Conservation (phyloP, 2,329 filamentous ascomycete species). For the Colletotrichum filicis region DNA sequence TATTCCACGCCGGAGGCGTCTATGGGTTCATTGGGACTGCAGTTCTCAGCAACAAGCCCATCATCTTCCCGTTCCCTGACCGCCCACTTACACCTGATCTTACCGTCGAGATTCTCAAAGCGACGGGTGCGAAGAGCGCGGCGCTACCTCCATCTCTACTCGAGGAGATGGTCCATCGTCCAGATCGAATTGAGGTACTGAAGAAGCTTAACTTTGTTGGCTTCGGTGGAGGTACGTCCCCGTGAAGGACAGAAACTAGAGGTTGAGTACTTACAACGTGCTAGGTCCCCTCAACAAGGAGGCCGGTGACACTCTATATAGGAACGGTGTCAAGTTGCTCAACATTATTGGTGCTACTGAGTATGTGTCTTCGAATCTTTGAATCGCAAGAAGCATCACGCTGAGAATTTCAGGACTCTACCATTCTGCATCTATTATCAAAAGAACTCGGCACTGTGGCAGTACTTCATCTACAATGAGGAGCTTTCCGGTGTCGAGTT, state of each 20-base stretch:
- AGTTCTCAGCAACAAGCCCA: slow-evolving; percentile 43
- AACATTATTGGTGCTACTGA: slow-evolving; percentile 57
- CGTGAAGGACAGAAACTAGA: too few relatives aligned
- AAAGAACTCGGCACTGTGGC: slow-evolving; percentile 27
- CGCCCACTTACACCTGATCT: slow-evolving; percentile 49
- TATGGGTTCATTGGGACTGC: slow-evolving; percentile 38
- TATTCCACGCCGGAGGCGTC: slow-evolving; percentile 52
- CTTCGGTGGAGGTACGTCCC: slow-evolving; percentile 50
- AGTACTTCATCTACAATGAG: slow-evolving; percentile 43
- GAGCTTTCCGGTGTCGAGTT: slow-evolving; percentile 54
- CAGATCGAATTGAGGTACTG: slow-evolving; percentile 44
- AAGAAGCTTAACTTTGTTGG: slow-evolving; percentile 45
- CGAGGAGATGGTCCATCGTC: slow-evolving; percentile 52
- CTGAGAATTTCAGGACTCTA: neutral
- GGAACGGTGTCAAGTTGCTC: slow-evolving; percentile 45
- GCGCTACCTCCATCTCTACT: slow-evolving; percentile 52
- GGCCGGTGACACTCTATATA: slow-evolving; percentile 50
- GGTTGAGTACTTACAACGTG: neutral
- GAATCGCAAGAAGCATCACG: too few relatives aligned
- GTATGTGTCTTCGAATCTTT: slow-evolving; percentile 30
- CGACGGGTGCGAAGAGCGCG: slow-evolving; percentile 40
- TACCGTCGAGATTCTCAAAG: slow-evolving; percentile 44
- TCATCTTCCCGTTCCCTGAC: slow-evolving; percentile 44
- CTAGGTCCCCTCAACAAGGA: slow-evolving; percentile 43
- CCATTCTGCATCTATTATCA: slow-evolving; percentile 50